Base-by-base conservation (phyloP, 2,329 filamentous ascomycete species). In the Chrysoporthe austroafricana region DNA sequence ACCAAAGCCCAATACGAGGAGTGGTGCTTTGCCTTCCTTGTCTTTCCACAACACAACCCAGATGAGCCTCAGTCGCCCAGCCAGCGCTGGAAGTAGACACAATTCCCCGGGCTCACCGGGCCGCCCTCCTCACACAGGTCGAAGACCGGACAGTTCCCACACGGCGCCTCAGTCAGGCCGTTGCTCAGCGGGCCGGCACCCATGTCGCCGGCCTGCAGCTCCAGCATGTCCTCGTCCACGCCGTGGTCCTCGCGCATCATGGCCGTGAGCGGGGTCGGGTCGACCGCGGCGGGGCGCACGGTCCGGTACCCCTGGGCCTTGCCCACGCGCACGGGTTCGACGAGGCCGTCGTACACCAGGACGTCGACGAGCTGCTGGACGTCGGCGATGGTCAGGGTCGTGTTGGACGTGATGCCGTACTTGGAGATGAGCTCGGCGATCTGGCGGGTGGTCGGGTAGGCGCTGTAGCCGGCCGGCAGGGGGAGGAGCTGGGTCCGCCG, bases 61-160 rank as follows among this genome's bases (percentile, higher is more conserved):
- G 32, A 14, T 16, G 13, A 4, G 62, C 36, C n/a, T 77, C 73
- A 78, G 61, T 84, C 80, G 0, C 82, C 85, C 58, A 97, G 79
- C 96, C 96, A 99, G 63, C 90, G 87, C 71, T 91, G 87, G 75
- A 97, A 97, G 76, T 99, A 99, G 64, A 93, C 91, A 79, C 96
- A 99, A 62, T 91, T 97, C 71, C 89, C 91, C 0, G 95, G 93
- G 74, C 91, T 96, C 32, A 99, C 93, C 0, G 94, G 93, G 0
- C 95, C 95, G 7, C 93, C 94, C 69, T 97, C 93, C 72, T 93
- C 91, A 77, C 96, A 99, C 1, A 98, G 85, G 67, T 96, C 91
- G 77, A 97, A 97, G 2, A 97, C 95, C 0, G 96, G 96, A 78
- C 96, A 99, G 66, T 89, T 86, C 1, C 95, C 94, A 78, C 96